phyloP scores from a whole-genome alignment of 305 asterid genomes.

The Petunia hybrid region DNA sequence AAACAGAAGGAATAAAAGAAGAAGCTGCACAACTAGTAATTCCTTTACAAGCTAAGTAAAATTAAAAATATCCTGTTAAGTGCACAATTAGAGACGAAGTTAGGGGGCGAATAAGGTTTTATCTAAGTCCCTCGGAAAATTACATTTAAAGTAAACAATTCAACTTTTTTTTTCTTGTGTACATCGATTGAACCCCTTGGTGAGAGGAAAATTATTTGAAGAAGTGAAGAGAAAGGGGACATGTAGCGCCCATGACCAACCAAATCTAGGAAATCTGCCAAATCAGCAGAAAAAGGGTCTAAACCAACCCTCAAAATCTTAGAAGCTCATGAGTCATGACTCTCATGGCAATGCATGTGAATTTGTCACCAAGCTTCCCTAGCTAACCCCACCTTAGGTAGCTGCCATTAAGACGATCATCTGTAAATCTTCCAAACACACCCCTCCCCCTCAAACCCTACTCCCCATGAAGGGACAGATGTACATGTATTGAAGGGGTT shows the following conservation, averaged over 20 bases:
- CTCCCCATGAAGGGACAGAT: too few relatives aligned
- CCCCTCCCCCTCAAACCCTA: neutral
- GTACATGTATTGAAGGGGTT: too few relatives aligned
- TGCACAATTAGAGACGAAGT: too few relatives aligned
- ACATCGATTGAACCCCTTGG: too few relatives aligned
- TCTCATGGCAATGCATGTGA: conserved; percentile 44
- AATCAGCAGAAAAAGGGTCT: conserved; percentile 23
- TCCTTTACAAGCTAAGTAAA: too few relatives aligned
- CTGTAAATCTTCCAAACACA: neutral
- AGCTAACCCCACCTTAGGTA: conserved; percentile 19
- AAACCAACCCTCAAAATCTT: neutral
- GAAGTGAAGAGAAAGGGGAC: neutral
- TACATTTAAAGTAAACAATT: too few relatives aligned
- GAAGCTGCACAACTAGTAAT: too few relatives aligned
- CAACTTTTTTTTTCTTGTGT: too few relatives aligned
- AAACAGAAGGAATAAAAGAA: too few relatives aligned
- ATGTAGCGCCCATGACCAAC: conserved; percentile 36
- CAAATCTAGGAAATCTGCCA: conserved; percentile 39
- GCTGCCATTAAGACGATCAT: conserved; percentile 1
- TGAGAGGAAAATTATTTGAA: neutral
- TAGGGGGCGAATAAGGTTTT: too few relatives aligned
- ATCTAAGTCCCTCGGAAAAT: too few relatives aligned
- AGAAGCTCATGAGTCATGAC: conserved; percentile 21
- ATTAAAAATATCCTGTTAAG: too few relatives aligned
- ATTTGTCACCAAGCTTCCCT: conserved; percentile 30